Base-by-base conservation (phyloP, 163 green algal genomes). In the Chlamydomonas reinhardtii region DNA sequence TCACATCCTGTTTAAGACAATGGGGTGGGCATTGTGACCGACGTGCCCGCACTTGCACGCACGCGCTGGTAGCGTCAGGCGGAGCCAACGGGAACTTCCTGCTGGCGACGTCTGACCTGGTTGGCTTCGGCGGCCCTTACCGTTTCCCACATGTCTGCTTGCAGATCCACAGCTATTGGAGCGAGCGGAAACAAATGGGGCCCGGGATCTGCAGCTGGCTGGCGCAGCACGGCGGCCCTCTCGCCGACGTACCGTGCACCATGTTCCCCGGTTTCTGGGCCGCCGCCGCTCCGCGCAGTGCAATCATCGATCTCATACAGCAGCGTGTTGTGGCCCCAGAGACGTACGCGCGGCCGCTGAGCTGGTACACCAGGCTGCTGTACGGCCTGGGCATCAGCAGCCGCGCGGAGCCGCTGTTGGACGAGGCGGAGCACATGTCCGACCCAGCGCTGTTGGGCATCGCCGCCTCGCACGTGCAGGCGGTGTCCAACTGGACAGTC, bases 241-340 rank as follows among this genome's bases (percentile, higher is more conserved):
- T 61, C 0, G 20, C 76, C 14, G 25, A 61, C 22, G 62, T 83
- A 1, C 76, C 76, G 4, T 83, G 76, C 29, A 74, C 27, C 20
- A 27, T 52, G 3, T 74, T 83, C 16, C 76, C 76, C 2, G 76
- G 76, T 17, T 73, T 74, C 62, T 74, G 62, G 62, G 76, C 76
- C 27, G 25, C 61, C 2, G 29, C 14, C 15, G 76, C 76, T 1
- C 64, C 62, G 2, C 62, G 62, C 5, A 64, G 73, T 15, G 61
- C 73, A 17, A 74, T 83, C 56, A 5, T 64, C 27, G 76, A 83
- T 6, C 62, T 83, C 0, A 31, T 83, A 2, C 35, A 64, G 2
- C 76, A 37, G 14, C 76, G 76, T 25, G 73, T 83, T 11, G 76
- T 83, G 25, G 76, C 76, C 24, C 76, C 76, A 1, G 62, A 74